Base-by-base conservation (phyloP, 2,329 filamentous ascomycete genomes). In the Epichloe festucae region DNA sequence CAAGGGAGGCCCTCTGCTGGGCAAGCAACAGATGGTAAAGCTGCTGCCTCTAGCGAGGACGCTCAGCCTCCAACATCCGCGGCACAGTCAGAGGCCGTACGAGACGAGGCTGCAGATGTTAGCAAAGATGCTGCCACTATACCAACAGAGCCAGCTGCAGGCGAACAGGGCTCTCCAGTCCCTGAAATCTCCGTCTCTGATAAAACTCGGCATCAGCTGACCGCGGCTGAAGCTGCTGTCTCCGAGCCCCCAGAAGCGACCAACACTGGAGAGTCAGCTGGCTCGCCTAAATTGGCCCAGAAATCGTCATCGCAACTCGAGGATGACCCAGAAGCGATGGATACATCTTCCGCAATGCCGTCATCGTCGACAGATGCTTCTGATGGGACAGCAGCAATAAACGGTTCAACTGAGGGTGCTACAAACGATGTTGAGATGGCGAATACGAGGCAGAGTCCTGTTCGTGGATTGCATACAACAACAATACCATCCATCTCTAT, bases 401-500 rank as follows among this genome's bases (percentile, higher is more conserved):
- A n/a, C 2, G 23, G 8, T n/a, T 12, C 31, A 35, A 17, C 27
- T 3, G 39, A n/a, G 5, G 15, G 12, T 36, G 7, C 39, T 3
- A 41, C 41, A 35, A 34, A 46, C 23, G 17, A 8, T 39, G n/a
- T 43, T 12, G 5, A 35, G 46, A 36, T 41, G 34, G 21, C 12
- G 41, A 11, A 34, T 17, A 15, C 34, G 15, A 36, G 41, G 11
- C 21, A 36, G 39, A 50, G 31, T 39, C 15, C 40, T 10, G n/a
- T 44, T 35, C 46, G 35, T 12, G 21, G 44, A 17, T 6, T 39
- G n/a, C 39, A 34, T 10, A 15, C 41, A 38, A 36, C 21, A 19
- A 43, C 34, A 14, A 47, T 48, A 47, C 52, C 49, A 17, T 40
- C 39, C 7, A 51, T 53, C 12, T 53, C 52, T 11, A 36, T 51